Percentiles rank a stretch among this genome's conserved stretches.
phyloP scores from a whole-genome alignment of 177 flowering plant species.

The Tripterygium wilfordii region DNA sequence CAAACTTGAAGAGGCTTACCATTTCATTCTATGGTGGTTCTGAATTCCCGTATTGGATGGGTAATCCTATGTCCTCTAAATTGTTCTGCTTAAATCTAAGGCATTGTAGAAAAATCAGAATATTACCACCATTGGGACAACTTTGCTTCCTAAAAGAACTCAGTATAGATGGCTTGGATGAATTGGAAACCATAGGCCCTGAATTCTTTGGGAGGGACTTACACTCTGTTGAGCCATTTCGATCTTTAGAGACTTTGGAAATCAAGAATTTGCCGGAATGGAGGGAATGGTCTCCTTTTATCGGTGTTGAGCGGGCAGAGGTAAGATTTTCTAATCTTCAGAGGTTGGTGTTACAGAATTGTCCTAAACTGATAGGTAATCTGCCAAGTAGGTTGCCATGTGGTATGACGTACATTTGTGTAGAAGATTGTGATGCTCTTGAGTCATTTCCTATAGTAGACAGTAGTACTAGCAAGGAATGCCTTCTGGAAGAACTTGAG shows the following conservation, averaged over 20 bases:
- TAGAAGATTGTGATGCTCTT: no score
- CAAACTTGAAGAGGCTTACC: conserved; percentile 1
- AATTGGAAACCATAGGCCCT: not conserved
- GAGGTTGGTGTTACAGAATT: not conserved
- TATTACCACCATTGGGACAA: conserved; percentile 5
- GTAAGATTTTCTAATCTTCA: conserved; percentile 6
- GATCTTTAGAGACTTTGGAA: not conserved
- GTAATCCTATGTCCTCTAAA: not conserved
- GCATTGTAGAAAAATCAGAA: not conserved
- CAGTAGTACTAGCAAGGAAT: no score
- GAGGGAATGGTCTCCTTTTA: conserved; percentile 3
- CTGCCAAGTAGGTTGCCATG: not conserved
- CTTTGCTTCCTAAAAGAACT: conserved; percentile 2
- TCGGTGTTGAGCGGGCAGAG: not conserved
- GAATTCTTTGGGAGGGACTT: conserved; percentile 5
- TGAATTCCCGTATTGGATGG: conserved; percentile 11
- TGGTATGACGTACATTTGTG: no score
- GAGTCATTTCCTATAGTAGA: no score
- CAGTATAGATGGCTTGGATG: not conserved
- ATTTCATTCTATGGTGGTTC: conserved; percentile 1
- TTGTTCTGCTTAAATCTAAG: not conserved
- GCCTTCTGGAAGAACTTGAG: no score
- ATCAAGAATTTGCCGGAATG: conserved; percentile 3
- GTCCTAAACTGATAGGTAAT: conserved; percentile 2
- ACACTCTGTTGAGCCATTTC: not conserved